Evolutionary conservation across 768 basidiomycete genomes (phyloP).

Genomic region (Xerocomellus chrysenteron): DNA sequence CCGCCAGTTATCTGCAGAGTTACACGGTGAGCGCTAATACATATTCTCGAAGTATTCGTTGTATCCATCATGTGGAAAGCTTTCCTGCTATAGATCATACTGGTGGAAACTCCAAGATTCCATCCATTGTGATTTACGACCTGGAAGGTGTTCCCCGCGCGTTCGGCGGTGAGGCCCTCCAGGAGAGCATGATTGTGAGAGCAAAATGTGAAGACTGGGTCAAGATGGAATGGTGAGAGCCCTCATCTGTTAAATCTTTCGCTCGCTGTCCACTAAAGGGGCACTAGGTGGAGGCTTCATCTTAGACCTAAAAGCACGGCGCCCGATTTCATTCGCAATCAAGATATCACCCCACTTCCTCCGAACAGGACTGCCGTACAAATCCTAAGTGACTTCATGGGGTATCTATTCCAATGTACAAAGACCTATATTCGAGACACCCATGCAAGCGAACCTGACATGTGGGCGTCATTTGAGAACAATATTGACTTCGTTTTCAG

Average conservation of each 20-base stretch:
- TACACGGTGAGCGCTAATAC: conserved; percentile 18
- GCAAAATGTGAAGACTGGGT: conserved; percentile 39
- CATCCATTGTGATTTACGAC: conserved; percentile 50
- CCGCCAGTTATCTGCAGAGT: conserved; percentile 22
- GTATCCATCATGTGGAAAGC: conserved; percentile 28
- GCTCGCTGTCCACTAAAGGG: conserved; percentile 6
- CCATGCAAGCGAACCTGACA: conserved; percentile 39
- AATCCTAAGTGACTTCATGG: conserved; percentile 49
- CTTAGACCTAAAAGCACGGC: conserved; percentile 28
- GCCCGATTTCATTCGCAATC: conserved; percentile 25
- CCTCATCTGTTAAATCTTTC: not conserved
- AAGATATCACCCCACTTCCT: conserved; percentile 45
- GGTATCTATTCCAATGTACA: conserved; percentile 45
- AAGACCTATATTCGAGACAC: conserved; percentile 45
- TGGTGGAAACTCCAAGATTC: conserved; percentile 52
- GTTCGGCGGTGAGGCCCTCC: conserved; percentile 45
- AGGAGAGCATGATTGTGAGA: conserved; percentile 36
- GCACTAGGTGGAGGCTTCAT: conserved; percentile 37
- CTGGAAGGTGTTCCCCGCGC: conserved; percentile 38
- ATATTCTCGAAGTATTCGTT: not conserved
- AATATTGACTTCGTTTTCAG: conserved; percentile 47
- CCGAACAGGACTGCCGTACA: conserved; percentile 40
- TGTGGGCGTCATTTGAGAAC: conserved; percentile 43
- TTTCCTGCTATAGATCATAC: conserved; percentile 47
- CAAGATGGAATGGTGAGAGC: conserved; percentile 32